A percentile compares a stretch with the other conserved stretches of the same genome.
Conservation (phyloP, 108 stramenopile species). For the Cyclotella cryptica region DNA sequence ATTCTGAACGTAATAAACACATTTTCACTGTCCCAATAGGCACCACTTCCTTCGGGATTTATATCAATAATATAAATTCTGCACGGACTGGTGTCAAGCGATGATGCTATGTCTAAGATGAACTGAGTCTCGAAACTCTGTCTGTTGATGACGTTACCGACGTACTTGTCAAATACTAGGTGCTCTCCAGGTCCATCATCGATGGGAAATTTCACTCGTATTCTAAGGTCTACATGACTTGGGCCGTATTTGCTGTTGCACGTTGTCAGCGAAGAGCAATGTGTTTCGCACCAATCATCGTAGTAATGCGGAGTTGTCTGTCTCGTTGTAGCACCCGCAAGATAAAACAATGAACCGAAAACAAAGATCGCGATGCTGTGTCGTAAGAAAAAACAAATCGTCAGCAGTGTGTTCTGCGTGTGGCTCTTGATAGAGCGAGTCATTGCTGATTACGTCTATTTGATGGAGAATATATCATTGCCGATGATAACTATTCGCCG, state of each 20-base stretch:
- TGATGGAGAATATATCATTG: too few species aligned
- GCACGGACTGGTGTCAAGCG: slow-evolving; percentile 63
- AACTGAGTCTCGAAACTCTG: slow-evolving; percentile 83
- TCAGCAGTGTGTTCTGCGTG: not conserved
- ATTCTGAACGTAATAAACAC: slow-evolving; percentile 63
- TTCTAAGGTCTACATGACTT: slow-evolving; percentile 48
- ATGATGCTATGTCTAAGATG: slow-evolving; percentile 61
- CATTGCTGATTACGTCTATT: too few species aligned
- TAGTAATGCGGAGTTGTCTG: slow-evolving; percentile 15
- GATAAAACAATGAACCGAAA: not conserved
- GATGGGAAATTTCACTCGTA: slow-evolving; percentile 54
- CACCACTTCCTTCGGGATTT: slow-evolving; percentile 50
- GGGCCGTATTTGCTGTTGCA: slow-evolving; percentile 35
- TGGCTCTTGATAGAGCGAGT: too few species aligned
- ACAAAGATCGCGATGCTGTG: not conserved
- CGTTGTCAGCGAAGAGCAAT: slow-evolving; percentile 21
- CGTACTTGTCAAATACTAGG: slow-evolving; percentile 58
- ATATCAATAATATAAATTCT: slow-evolving; percentile 64
- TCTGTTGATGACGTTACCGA: slow-evolving; percentile 62
- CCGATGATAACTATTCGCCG: too few species aligned
- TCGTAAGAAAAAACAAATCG: not conserved
- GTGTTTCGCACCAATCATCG: slow-evolving; percentile 39
- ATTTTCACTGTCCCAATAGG: slow-evolving; percentile 61
- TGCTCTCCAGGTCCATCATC: slow-evolving; percentile 71
- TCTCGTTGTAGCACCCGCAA: not conserved